Percentiles rank a stretch among this genome's conserved stretches.
phyloP scores from a whole-genome alignment of 768 basidiomycete genomes.

The Leccinum variicolor region DNA sequence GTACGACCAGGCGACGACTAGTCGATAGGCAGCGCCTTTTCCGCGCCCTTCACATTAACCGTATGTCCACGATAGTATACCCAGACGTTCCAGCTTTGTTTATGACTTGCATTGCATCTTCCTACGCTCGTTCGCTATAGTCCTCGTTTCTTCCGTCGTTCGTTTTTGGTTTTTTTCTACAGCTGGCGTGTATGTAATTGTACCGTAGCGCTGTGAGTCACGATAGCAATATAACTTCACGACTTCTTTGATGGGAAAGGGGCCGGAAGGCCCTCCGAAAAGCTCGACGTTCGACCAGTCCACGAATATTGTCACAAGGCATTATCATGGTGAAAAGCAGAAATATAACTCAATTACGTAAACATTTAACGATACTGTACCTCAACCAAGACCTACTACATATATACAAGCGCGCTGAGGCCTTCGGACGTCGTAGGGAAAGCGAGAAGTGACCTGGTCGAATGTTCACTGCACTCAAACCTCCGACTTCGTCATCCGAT shows the following conservation, averaged over 20 bases:
- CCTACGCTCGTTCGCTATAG: constrained; percentile 21
- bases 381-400: no score
- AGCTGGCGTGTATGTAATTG: neutral
- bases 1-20: constrained; percentile 15
- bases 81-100: constrained; percentile 15
- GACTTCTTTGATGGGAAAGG: neutral
- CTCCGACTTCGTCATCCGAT: no score
- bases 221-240: neutral
- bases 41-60: constrained; percentile 7
- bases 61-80: constrained; percentile 19
- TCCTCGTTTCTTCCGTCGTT: constrained; percentile 15
- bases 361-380: neutral
- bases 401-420: no score
- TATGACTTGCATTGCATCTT: constrained; percentile 7
- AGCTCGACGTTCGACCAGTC: neutral
- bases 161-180: constrained; percentile 5
- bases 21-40: constrained; percentile 18
- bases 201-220: neutral
- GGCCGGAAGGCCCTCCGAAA: neutral
- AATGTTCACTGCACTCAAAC: no score
- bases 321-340: no score
- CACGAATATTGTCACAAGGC: no score
- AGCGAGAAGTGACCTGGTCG: no score
- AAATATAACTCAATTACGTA: neutral
- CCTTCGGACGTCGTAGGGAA: no score